These are phyloP conservation scores for Rhodotorula sp. DNA, from an alignment of 1,284 basidiomycete genomes.

Conservation along the genomic window DNA sequence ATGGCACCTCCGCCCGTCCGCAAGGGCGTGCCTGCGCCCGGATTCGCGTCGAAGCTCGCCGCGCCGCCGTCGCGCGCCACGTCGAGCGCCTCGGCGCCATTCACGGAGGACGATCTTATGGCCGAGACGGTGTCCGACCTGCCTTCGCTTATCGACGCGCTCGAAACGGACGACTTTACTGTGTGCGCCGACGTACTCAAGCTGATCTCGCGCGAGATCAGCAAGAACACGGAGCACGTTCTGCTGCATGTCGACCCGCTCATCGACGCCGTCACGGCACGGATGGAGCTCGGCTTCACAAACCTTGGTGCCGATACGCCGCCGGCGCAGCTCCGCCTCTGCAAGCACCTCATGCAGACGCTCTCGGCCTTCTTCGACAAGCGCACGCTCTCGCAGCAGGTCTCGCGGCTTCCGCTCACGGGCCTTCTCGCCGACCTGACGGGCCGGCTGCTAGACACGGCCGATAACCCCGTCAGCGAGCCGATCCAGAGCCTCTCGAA, in stretches of 20 bases:
- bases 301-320: conserved; percentile 60
- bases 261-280: conserved; percentile 80
- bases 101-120: conserved; percentile 33
- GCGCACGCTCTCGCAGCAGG: conserved; percentile 72
- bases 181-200: conserved; percentile 91
- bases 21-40: conserved; percentile 8
- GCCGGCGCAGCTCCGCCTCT: conserved; percentile 80
- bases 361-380: conserved; percentile 90
- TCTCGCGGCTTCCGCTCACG: conserved; percentile 76
- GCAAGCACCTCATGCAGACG: conserved; percentile 94
- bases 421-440: conserved; percentile 83
- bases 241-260: conserved; percentile 81
- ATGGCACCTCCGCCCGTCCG: background rate
- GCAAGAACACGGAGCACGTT: conserved; percentile 59
- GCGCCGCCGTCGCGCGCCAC: conserved; percentile 1
- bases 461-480: conserved; percentile 57
- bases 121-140: conserved; percentile 17
- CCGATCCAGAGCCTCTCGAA: conserved; percentile 65
- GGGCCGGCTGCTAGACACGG: conserved; percentile 83
- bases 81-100: background rate
- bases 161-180: conserved; percentile 44
- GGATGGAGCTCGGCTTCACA: conserved; percentile 86
- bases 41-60: conserved; percentile 16
- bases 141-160: conserved; percentile 24
- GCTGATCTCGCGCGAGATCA: conserved; percentile 69